Evolutionary conservation across 805 yeast species (phyloP).

Genomic region (Hagleromyces aurorensis): DNA sequence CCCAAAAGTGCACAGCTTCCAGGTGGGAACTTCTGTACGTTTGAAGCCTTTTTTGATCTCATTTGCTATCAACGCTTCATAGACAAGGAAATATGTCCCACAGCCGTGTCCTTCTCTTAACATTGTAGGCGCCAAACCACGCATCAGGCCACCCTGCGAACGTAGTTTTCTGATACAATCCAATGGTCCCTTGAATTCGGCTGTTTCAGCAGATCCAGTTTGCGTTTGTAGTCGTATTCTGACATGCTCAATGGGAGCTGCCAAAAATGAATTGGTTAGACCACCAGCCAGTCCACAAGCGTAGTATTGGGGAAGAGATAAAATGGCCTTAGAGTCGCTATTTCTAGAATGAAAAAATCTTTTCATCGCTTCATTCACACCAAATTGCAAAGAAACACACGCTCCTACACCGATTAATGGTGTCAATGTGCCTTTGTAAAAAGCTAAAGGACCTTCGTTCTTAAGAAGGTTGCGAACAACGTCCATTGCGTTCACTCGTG

Average conservation of each 20-base stretch:
- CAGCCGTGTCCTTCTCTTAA: conserved; percentile 80
- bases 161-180: conserved; percentile 43
- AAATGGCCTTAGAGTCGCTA: conserved; percentile 19
- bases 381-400: conserved; percentile 93
- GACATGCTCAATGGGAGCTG: conserved; percentile 91
- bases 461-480: conserved; percentile 63
- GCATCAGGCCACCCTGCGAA: conserved; percentile 52
- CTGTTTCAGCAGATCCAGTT: conserved; percentile 35
- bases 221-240: conserved; percentile 91
- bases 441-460: conserved; percentile 79
- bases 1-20: conserved; percentile 81
- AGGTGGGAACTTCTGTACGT: conserved; percentile 76
- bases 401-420: conserved; percentile 97
- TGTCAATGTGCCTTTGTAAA: conserved; percentile 89
- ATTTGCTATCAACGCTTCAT: conserved; percentile 74
- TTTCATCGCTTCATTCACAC: conserved; percentile 92
- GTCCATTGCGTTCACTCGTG: conserved; percentile 62
- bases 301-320: conserved; percentile 63
- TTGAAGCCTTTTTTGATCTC: conserved; percentile 33
- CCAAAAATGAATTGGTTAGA: conserved; percentile 76
- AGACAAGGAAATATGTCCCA: conserved; percentile 83
- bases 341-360: conserved; percentile 49
- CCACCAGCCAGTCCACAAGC: conserved; percentile 89
- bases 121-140: conserved; percentile 78
- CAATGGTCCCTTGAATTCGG: conserved; percentile 51